phyloP scores from a whole-genome alignment of 2,329 filamentous ascomycete genomes.

The Remersonia thermophila region DNA sequence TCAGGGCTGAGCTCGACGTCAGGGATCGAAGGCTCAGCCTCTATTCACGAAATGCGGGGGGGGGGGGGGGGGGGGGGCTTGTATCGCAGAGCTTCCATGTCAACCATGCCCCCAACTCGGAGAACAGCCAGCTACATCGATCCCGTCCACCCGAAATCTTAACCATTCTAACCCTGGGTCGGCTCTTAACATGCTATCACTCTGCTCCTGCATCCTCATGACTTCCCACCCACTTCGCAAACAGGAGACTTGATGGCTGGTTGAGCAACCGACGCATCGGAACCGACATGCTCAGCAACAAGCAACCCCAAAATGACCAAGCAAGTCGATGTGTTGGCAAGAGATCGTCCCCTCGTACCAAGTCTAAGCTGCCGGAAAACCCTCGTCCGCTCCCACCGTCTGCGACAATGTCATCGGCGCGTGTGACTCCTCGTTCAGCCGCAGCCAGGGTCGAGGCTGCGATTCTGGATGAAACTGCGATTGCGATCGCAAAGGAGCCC shows the following conservation, averaged over 20 bases:
- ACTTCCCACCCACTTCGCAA: conserved; percentile 1
- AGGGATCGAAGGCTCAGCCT: too few species aligned
- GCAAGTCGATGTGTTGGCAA: background rate
- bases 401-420: conserved; percentile 12
- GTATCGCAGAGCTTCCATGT: too few species aligned
- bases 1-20: too few species aligned
- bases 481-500: background rate
- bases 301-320: background rate
- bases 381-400: background rate
- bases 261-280: background rate
- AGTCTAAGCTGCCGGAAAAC: too few species aligned
- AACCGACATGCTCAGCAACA: background rate
- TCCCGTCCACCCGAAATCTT: too few species aligned
- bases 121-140: too few species aligned
- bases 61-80: too few species aligned
- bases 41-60: too few species aligned
- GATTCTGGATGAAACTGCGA: conserved; percentile 1
- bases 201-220: background rate
- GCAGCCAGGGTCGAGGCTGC: conserved; percentile 7
- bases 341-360: too few species aligned
- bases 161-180: too few species aligned
- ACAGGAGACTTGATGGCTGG: too few species aligned
- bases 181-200: background rate
- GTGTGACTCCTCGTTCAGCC: conserved; percentile 11
- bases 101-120: too few species aligned